Evolutionary conservation across 495 filamentous ascomycete species (phyloP), one percentile per base, ranked within the genome.

Genomic region (Darksidea phi): DNA sequence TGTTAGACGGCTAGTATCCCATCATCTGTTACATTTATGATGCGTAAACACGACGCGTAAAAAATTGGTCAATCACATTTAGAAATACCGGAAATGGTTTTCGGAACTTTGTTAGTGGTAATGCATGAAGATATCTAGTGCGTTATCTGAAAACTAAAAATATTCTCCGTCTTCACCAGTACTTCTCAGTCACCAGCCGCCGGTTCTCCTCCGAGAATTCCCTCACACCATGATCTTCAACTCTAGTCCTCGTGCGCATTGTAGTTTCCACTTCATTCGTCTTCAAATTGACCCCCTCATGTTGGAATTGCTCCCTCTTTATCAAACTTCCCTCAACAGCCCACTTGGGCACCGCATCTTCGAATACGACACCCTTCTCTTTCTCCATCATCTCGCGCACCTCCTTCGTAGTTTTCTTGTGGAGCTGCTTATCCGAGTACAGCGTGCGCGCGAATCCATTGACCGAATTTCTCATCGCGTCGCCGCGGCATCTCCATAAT

Each of bases 231-330:
- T 21, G 26, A 15, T 63, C 60, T 32, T 43, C 52, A 17, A 42
- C 60, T 36, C 53, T 63, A 20, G 47, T 43, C 48, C 60, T 59
- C 26, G 54, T 53, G 41, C 54, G 46, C 23, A 26, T 26, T 20
- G 54, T 56, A 2, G 37, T 25, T 42, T 58, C 61, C 20, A 12
- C 28, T 38, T 54, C 48, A 1, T 48, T 54, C 21, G 61, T 58
- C 48, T 59, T 64, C 54, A 32, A 25, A 49, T 64, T 64, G 3
- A 54, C 36, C 15, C 61, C 61, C 13, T 52, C 41, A 36, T 64
- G 61, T 46, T 64, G 47, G 48, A 43, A 58, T 34, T 58, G 36
- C 36, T 64, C 61, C 38, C 54, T 21, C 37, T 64, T 64, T 17
- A 64, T 32, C 25, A 59, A 25, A 17, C 28, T 42, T 42, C 61